Base-by-base conservation (phyloP, 345 rosid genomes). In the Hypericum androsaemum region DNA sequence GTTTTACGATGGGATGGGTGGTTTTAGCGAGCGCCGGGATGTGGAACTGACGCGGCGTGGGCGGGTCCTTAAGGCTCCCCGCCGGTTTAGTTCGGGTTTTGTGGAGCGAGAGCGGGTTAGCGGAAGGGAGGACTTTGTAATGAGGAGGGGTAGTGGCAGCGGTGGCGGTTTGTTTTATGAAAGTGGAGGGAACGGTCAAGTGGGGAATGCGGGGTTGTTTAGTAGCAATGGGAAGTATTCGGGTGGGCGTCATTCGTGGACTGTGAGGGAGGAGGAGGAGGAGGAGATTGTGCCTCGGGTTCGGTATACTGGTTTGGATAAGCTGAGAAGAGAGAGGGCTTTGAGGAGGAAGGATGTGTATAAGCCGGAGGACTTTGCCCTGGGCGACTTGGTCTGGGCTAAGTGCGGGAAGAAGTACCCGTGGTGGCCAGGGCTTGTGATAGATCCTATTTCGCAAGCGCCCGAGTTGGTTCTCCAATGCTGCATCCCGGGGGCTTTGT, bases 361-460 rank as follows among this genome's bases (percentile, higher is more conserved):
- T 52, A 81, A 58, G 68, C 95, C 87, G 4, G 90, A 94, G 59
- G 94, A 94, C 56, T 94, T 94, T 71, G 73, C 80, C 39, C 67
- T 79, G 65, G 85, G 86, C 10, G 95, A 94, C 76, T 59, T 85
- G 35, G 85, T 88, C 54, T 94, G 99, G 97, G 99, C 81, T 10
- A 92, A 86, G 69, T 88, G 97, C 46, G 97, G 99, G 73, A 92
- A 84, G 74, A 80, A 64, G 17, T 79, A 71, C 64, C 98, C 97
- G 5, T 78, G 94, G 62, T 88, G 98, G 98, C 98, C 98, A 28
- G 98, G 75, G 35, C 62, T 78, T 50, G 97, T 88, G 54, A 88
- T 92, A 12, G 94, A 92, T 64, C 97, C 98, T 5, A 50, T 70
- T 56, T 42, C 74, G 53, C 74, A 81, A 59, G 98, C 95, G 58